Base-by-base conservation (phyloP, 2,329 filamentous ascomycete genomes). In the Pseudovirgaria hyperparasitica region DNA sequence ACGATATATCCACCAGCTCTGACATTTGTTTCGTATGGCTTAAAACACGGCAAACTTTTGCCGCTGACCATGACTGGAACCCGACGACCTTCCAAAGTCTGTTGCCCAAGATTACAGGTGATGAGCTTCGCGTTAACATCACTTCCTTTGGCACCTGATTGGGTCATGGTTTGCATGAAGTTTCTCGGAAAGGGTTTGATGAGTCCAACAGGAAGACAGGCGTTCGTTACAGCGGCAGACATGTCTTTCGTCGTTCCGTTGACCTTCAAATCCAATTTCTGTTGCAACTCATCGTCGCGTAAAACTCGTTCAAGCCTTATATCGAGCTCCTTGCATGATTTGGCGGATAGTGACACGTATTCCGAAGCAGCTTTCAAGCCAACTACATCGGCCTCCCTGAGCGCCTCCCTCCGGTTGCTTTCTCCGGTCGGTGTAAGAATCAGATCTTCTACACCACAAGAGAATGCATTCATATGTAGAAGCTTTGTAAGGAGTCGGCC, bases 81-180 rank as follows among this genome's bases (percentile, higher is more conserved):
- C 60, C 90, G 73, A 31, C 87, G 75, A 48, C 90, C 86, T 66
- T 98, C 90, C 43, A 98, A 58, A 59, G 93, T 84, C 51, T 98
- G 90, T 50, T 98, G 90, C 27, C 90, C 90, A 21, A 98, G 69
- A 48, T 98, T 94, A 55, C 87, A 96, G 15, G 87, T 96, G 53
- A 98, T 98, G 34, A 94, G 72, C 45, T 92, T 94, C 26, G 90
- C 90, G 50, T 98, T 98, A 55, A 98, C 90, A 43, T 72, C 65
- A 29, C 73, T 80, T 50, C 90, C 90, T 60, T 98, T 98, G 27
- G 90, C 90, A 53, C 90, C 90, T 30, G 90, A 94, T 9, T 78
- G 80, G 13, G 90, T 98, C 90, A 98, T 98, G 38, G 82, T 75
- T 63, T 98, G 90, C 87, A 98, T 98, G 57, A 96, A 87, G 48